Conservation (phyloP, 1,139 yeast species). For the Schwanniomyces etchellsii region DNA sequence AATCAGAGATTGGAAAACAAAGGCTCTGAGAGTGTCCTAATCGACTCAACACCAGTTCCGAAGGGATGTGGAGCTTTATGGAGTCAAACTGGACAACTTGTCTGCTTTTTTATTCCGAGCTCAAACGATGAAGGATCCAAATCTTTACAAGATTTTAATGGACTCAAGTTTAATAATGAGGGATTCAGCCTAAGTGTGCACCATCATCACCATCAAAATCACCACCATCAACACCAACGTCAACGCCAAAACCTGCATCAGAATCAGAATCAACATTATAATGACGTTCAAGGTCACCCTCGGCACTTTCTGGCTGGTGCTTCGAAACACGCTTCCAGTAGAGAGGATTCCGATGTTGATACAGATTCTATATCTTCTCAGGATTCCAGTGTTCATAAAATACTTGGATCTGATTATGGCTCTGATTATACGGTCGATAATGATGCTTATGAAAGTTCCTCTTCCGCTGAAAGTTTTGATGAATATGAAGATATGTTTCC, state of each 20-base stretch:
- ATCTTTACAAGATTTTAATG: conserved; percentile 26
- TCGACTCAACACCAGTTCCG: conserved; percentile 86
- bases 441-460: conserved; percentile 1
- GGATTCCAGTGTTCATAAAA: neutral
- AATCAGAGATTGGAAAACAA: neutral
- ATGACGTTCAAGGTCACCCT: too few species aligned
- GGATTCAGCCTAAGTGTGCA: conserved; percentile 22
- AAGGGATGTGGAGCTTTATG: conserved; percentile 92
- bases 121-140: conserved; percentile 21
- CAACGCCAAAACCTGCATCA: too few species aligned
- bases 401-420: neutral
- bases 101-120: conserved; percentile 76
- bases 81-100: conserved; percentile 72
- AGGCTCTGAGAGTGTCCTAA: conserved; percentile 9
- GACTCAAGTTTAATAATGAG: conserved; percentile 36
- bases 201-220: conserved; percentile 12
- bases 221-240: conserved; percentile 10
- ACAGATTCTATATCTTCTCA: conserved; percentile 3
- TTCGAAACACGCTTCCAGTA: conserved; percentile 4
- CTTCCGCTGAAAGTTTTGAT: neutral
- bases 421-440: conserved; percentile 1
- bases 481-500: neutral
- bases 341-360: conserved; percentile 10
- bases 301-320: neutral
- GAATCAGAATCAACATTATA: too few species aligned